A percentile compares a stretch with the other conserved stretches of the same genome.
Evolutionary conservation across 176 grass and related monocot genomes (phyloP).

Genomic region (Poa pratensis): DNA sequence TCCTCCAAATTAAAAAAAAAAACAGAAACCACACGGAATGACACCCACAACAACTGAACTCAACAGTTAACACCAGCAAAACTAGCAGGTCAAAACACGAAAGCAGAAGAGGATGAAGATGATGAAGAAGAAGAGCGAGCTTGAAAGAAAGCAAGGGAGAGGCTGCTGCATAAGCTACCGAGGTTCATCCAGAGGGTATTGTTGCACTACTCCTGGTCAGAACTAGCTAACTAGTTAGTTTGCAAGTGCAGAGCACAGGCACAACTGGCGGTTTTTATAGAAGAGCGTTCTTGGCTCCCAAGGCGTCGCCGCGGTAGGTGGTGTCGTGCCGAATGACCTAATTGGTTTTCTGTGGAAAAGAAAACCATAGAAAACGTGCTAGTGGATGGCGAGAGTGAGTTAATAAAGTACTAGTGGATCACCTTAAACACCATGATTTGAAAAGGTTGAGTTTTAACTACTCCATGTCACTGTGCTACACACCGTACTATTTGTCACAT

Average conservation of each 20-base stretch:
- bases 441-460: too few species aligned
- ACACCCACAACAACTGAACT: background rate
- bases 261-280: background rate
- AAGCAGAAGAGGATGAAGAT: background rate
- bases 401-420: too few species aligned
- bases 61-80: background rate
- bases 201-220: background rate
- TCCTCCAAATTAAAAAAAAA: conserved; percentile 6
- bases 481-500: too few species aligned
- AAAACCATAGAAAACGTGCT: background rate
- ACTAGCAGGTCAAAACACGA: background rate
- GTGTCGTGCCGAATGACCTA: background rate
- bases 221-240: background rate
- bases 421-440: too few species aligned
- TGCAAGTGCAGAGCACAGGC: background rate
- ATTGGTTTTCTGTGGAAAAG: background rate
- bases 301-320: conserved; percentile 16
- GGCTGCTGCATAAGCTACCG: background rate
- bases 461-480: too few species aligned
- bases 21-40: background rate
- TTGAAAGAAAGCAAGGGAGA: background rate
- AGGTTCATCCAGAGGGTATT: background rate
- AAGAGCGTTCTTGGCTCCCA: background rate
- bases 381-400: too few species aligned
- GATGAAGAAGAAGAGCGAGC: background rate